Evolutionary conservation across 306 rosid genomes (phyloP).

Genomic region (Casuarina equisetifolia): DNA sequence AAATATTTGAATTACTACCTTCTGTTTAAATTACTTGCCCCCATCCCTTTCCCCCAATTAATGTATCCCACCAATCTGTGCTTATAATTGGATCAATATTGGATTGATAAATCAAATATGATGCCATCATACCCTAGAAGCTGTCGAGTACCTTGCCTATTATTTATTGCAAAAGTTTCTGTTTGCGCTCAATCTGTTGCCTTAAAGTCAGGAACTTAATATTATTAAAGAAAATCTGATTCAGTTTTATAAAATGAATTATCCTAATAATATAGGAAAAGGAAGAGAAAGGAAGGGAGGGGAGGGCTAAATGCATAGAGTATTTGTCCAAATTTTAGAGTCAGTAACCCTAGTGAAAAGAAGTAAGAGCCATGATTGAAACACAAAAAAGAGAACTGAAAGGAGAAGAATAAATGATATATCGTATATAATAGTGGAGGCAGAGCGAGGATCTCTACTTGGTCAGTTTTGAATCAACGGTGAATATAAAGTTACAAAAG

Average conservation of each 20-base stretch:
- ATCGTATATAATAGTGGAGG: background rate
- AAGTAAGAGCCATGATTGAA: background rate
- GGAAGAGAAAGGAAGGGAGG: background rate
- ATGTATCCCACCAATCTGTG: background rate
- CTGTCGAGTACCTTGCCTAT: background rate
- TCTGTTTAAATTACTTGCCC: background rate
- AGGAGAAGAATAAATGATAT: background rate
- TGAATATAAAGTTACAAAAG: background rate
- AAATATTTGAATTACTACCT: background rate
- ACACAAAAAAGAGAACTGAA: background rate
- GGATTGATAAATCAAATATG: background rate
- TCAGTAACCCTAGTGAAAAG: background rate
- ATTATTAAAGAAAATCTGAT: background rate
- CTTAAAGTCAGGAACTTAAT: background rate
- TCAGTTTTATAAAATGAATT: background rate
- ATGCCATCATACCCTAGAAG: background rate
- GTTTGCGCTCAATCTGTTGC: background rate
- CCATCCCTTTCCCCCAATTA: background rate
- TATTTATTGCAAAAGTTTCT: background rate
- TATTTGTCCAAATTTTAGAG: background rate
- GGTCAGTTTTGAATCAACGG: background rate
- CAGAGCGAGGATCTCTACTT: background rate
- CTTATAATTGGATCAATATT: background rate
- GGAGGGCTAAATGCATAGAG: no score
- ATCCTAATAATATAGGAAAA: background rate